Evolutionary conservation across 1,139 yeast species (phyloP), one percentile per base, ranked within the genome.

Genomic region (Scheffersomyces segobiensis): DNA sequence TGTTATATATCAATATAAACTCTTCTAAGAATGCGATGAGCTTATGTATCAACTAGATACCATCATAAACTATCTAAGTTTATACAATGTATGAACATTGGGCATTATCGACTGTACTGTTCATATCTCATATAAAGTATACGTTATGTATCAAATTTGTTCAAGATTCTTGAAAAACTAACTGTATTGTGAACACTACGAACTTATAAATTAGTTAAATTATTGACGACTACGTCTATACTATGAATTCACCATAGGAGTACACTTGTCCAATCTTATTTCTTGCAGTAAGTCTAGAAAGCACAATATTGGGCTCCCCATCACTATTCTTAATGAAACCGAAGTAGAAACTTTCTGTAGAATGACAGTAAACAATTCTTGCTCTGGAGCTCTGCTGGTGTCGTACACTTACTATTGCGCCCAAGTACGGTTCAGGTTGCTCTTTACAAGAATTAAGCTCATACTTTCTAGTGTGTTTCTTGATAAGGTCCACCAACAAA

Each of bases 321-420:
- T 54, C 54, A 18, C 57, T 53, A 10, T 59, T 58, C 49, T 62
- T 64, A 32, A 32, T 32, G 62, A 67, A 79, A 2, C 81, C 84
- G 67, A 79, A 80, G 61, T 76, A 77, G 57, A 80, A 80, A 2
- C 81, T 67, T 59, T 79, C 82, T 0, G 83, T 80, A 49, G 78
- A 77, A 60, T 80, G 84, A 56, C 81, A 78, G 57, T 76, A 80
- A 2, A 75, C 67, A 6, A 80, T 56, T n/a, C 64, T 65, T 20
- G 57, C 62, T 10, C 49, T 52, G 1, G 62, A 59, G 1, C 55
- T 57, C 3, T 52, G 19, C 10, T 58, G 55, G 22, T 68, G 56
- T 12, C 67, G 63, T 4, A 78, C 56, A 1, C 71, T 53, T 3
- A 75, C 61, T 6, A 80, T 61, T 7, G 70, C 74, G 1, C 83